A percentile compares a stretch with the other conserved stretches of the same genome.
These are phyloP conservation scores for Russula brevipes DNA, from an alignment of 768 basidiomycete species.

Conservation along the genomic window DNA sequence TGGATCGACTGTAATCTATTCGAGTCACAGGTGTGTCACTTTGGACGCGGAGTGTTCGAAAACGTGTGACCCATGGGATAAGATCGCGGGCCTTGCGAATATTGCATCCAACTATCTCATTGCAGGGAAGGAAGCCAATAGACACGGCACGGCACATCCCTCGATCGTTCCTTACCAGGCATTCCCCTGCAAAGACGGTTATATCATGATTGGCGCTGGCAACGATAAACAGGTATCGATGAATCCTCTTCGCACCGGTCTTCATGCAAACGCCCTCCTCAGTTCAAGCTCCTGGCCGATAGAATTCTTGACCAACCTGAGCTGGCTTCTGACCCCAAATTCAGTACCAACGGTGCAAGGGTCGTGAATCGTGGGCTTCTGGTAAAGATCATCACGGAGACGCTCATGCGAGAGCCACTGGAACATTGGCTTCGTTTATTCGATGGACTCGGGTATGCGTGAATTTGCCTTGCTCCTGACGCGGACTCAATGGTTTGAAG, in stretches of 20 bases:
- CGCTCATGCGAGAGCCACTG: constrained; percentile 51
- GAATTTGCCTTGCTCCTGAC: constrained; percentile 7
- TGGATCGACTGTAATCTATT: constrained; percentile 94
- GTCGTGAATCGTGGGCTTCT: constrained; percentile 73
- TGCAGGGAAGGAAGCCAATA: constrained; percentile 69
- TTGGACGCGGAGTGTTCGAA: neutral
- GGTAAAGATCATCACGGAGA: constrained; percentile 58
- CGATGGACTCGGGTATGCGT: constrained; percentile 66
- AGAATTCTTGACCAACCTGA: constrained; percentile 58
- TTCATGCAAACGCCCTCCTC: constrained; percentile 1
- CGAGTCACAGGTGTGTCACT: constrained; percentile 67
- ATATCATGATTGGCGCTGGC: constrained; percentile 90
- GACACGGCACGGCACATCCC: constrained; percentile 92
- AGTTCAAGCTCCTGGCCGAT: constrained; percentile 69
- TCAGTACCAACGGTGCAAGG: constrained; percentile 66
- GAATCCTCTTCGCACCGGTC: neutral
- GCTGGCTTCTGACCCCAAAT: constrained; percentile 56
- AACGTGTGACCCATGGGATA: neutral
- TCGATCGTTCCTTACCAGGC: constrained; percentile 93
- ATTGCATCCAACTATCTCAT: constrained; percentile 93
- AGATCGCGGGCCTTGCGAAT: constrained; percentile 89
- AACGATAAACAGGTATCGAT: constrained; percentile 72
- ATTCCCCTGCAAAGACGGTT: constrained; percentile 82
- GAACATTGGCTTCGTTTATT: constrained; percentile 73
- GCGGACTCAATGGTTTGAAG: constrained; percentile 40